phyloP scores from a whole-genome alignment of 768 basidiomycete species.

The Pleurotus citrinopileatus region DNA sequence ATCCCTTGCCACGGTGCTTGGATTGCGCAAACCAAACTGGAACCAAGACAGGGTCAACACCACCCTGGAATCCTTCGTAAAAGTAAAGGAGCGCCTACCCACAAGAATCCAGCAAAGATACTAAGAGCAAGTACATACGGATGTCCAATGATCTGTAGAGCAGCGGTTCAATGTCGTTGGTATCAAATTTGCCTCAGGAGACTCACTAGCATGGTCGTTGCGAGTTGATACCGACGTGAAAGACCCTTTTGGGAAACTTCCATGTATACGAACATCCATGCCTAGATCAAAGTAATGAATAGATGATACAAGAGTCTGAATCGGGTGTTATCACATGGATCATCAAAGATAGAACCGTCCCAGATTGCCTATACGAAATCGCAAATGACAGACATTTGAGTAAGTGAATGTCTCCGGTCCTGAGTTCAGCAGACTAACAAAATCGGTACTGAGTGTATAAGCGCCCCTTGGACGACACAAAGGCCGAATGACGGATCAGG shows the following conservation, averaged over 20 bases:
- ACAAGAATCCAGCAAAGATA: neutral
- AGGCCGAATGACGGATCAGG: slow-evolving; percentile 19
- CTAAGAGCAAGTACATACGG: neutral
- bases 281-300: neutral
- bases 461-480: slow-evolving; percentile 26
- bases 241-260: slow-evolving; percentile 24
- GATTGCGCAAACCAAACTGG: slow-evolving; percentile 23
- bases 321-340: neutral
- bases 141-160: neutral
- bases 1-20: slow-evolving; percentile 19
- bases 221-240: slow-evolving; percentile 16
- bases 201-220: neutral
- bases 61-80: neutral
- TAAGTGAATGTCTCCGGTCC: neutral
- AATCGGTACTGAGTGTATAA: slow-evolving; percentile 29
- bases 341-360: neutral
- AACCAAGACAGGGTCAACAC: neutral
- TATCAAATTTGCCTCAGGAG: neutral
- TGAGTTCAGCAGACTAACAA: slow-evolving; percentile 16
- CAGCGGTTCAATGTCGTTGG: neutral
- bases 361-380: neutral
- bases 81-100: too few relatives aligned
- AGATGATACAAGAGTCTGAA: neutral
- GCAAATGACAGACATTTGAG: slow-evolving; percentile 19
- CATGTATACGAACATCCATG: neutral